Conservation (phyloP, 139 green algal genomes). For the Haematococcus lacustris region DNA sequence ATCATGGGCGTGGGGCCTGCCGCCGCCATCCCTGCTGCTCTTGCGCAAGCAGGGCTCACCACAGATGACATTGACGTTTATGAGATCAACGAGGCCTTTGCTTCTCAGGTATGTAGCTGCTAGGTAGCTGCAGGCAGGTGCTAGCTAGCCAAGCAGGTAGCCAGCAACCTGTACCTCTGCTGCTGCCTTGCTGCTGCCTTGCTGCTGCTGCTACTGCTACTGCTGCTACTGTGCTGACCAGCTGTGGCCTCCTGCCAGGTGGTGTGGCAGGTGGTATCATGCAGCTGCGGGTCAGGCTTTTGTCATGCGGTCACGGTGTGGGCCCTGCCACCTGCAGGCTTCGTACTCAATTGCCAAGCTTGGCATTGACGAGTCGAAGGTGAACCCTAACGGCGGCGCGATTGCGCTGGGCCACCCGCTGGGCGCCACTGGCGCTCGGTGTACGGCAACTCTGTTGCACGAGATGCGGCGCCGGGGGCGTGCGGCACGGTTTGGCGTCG, state of each 20-base stretch:
- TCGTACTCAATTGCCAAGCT: constrained; percentile 82
- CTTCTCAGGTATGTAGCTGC: constrained; percentile 68
- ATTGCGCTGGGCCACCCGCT: constrained; percentile 95
- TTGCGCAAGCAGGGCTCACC: constrained; percentile 62
- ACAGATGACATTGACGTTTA: constrained; percentile 94
- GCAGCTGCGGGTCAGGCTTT: not conserved
- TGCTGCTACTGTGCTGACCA: too few relatives aligned
- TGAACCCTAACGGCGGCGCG: constrained; percentile 55
- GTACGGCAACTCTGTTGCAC: constrained; percentile 88
- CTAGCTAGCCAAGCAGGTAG: too few relatives aligned
- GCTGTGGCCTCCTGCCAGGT: not conserved
- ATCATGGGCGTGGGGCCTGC: constrained; percentile 96
- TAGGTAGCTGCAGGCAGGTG: too few relatives aligned
- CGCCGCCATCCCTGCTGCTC: constrained; percentile 86
- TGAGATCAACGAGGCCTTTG: constrained; percentile 98
- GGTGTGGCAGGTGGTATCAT: not conserved
- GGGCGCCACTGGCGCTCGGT: constrained; percentile 73
- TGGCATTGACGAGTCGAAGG: constrained; percentile 64
- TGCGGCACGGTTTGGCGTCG: constrained; percentile 83
- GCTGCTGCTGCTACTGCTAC: too few relatives aligned
- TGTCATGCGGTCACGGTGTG: not conserved
- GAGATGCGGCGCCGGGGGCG: constrained; percentile 85
- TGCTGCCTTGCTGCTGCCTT: not conserved
- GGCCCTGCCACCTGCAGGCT: constrained; percentile 48
- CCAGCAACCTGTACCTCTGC: not conserved